Evolutionary conservation across 352 stramenopile species (phyloP), one percentile per base, ranked within the genome.

Genomic region (Globisporangium iwayamae): DNA sequence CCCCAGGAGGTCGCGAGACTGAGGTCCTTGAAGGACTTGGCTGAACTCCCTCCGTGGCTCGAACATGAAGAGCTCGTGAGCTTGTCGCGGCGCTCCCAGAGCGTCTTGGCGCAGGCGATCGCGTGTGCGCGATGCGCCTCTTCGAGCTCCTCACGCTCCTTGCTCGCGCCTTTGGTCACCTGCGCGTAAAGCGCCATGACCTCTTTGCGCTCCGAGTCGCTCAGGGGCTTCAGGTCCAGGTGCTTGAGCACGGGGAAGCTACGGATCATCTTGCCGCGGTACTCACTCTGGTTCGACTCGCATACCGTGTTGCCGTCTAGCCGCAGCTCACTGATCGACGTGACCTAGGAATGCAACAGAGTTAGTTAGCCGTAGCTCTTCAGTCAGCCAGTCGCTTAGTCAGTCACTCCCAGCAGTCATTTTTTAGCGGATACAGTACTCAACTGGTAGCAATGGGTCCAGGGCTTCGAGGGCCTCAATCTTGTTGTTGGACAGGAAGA

Each of bases 401-500:
- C 36, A 14, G 39, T 25, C 30, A 39, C 6, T 16, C 18, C 9
- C 2, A 20, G 1, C 7, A 41, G 7, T 5, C 11, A 1, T 13
- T 25, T 11, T 18, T 4, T 1, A 36, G 50, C 22, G 5, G 34
- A 3, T 7, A 20, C 30, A 22, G 11, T 65, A 60, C 54, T 20
- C 53, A 79, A 56, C 75, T 39, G 87, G 70, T 22, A 97, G 82
- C 1, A 98, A 56, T 0, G 84, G 87, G 8, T 85, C 75, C 6
- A 96, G 72, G 14, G 81, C 65, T 3, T 96, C 78, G 10, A 96
- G 77, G 11, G 68, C 73, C 9, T 85, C 76, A 3, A 97, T 70
- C n/a, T 76, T 75, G 69, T 98, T 98, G 72, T 97, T 96, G 0
- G 87, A 96, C 3, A 98, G 67, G 63, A 97, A 98, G 14, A 98